phyloP scores from a whole-genome alignment of 2,329 filamentous ascomycete species.

The Remersonia thermophila region DNA sequence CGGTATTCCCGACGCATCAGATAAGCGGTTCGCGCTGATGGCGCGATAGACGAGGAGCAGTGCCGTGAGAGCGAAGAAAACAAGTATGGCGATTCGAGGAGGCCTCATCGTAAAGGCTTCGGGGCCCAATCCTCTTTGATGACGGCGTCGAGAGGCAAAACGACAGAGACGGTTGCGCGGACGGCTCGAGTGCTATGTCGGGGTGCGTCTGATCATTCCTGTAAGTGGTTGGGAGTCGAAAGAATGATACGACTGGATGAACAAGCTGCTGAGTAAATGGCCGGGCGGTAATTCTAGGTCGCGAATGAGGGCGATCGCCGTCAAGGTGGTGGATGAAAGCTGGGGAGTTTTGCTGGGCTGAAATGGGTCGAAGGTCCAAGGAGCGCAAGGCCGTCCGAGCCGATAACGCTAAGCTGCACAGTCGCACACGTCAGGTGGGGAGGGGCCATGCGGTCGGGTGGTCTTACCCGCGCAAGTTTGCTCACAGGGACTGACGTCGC shows the following conservation, averaged over 20 bases:
- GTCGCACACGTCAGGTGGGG: too few relatives aligned
- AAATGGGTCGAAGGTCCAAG: too few relatives aligned
- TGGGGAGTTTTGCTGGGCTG: too few relatives aligned
- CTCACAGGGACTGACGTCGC: too few relatives aligned
- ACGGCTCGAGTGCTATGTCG: constrained; percentile 10
- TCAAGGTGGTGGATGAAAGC: too few relatives aligned
- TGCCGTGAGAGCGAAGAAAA: constrained; percentile 39
- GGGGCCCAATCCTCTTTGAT: not conserved
- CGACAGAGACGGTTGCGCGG: not conserved
- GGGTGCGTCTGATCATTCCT: constrained; percentile 8
- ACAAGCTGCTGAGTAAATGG: not conserved
- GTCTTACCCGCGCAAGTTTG: too few relatives aligned
- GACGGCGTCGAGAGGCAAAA: constrained; percentile 2
- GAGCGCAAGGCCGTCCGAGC: too few relatives aligned
- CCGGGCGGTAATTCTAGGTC: too few relatives aligned
- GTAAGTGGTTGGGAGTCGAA: not conserved
- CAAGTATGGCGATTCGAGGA: constrained; percentile 41
- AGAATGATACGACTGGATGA: not conserved
- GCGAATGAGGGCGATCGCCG: too few relatives aligned
- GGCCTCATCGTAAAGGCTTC: constrained; percentile 34
- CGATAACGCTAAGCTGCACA: not conserved
- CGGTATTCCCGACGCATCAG: constrained; percentile 6
- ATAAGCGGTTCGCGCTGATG: constrained; percentile 27
- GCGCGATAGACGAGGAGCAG: constrained; percentile 44
- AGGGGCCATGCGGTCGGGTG: too few relatives aligned